phyloP scores from a whole-genome alignment of 805 yeast genomes.

The Starmerella tilneyi region DNA sequence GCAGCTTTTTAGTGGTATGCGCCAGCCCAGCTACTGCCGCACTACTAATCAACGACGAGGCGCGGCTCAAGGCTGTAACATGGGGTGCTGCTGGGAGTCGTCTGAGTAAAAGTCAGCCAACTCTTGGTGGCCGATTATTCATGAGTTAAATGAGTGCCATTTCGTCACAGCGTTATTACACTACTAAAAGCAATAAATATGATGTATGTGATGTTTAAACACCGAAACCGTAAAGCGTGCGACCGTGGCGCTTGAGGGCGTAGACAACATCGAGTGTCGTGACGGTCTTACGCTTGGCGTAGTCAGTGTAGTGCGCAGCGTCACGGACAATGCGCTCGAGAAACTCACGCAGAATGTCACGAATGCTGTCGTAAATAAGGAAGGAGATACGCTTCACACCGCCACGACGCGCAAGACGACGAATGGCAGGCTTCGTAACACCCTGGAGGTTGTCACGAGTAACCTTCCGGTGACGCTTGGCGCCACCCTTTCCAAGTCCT shows the following conservation, averaged over 20 bases:
- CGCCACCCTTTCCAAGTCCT: constrained; percentile 99
- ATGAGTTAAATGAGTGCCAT: too few relatives aligned
- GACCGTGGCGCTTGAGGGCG: constrained; percentile 99
- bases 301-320: constrained; percentile 98
- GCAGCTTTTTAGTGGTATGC: too few relatives aligned
- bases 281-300: constrained; percentile 99
- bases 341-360: constrained; percentile 92
- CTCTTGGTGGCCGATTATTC: too few relatives aligned
- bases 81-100: neutral
- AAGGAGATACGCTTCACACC: constrained; percentile 99
- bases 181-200: constrained; percentile 14
- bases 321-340: constrained; percentile 96
- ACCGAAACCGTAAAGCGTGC: constrained; percentile 99
- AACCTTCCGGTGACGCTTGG: constrained; percentile 99
- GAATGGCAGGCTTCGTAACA: constrained; percentile 98
- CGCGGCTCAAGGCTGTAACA: too few relatives aligned
- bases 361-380: constrained; percentile 96
- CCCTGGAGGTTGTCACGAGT: constrained; percentile 99
- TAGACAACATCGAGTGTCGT: constrained; percentile 97
- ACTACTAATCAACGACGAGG: too few relatives aligned
- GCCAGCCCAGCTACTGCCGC: too few relatives aligned
- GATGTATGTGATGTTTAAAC: constrained; percentile 47
- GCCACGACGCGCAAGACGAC: constrained; percentile 99
- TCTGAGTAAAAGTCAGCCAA: too few relatives aligned
- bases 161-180: constrained; percentile 9